phyloP scores from a whole-genome alignment of 2,329 filamentous ascomycete species.

The Phaeosphaeria sp. region DNA sequence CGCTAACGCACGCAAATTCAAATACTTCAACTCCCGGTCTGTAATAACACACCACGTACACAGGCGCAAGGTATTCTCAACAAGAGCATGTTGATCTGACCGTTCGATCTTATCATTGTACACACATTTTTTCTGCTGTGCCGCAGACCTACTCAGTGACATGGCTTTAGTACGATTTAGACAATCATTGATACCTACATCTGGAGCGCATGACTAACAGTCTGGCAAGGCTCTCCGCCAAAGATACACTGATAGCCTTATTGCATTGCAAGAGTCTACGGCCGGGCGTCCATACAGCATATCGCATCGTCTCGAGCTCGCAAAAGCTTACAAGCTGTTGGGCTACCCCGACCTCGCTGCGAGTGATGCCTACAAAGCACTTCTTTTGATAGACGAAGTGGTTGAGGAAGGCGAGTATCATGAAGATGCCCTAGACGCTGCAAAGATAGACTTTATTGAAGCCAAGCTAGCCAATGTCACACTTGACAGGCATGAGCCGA shows the following conservation, averaged over 20 bases:
- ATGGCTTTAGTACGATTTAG: background rate
- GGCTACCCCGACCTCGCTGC: slow-evolving; percentile 89
- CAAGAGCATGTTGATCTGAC: background rate
- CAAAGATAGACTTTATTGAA: slow-evolving; percentile 46
- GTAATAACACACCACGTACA: background rate
- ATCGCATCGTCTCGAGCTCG: slow-evolving; percentile 63
- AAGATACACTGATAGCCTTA: slow-evolving; percentile 24
- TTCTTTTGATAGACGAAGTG: slow-evolving; percentile 85
- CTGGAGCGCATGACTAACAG: background rate
- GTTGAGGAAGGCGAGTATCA: slow-evolving; percentile 82
- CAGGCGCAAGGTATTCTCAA: background rate
- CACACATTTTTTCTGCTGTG: background rate
- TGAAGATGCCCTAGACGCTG: slow-evolving; percentile 65
- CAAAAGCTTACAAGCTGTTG: slow-evolving; percentile 72
- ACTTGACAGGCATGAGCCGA: background rate
- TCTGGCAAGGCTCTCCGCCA: slow-evolving; percentile 6
- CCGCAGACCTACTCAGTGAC: background rate
- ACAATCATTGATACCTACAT: background rate
- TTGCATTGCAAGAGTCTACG: slow-evolving; percentile 32
- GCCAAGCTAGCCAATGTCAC: slow-evolving; percentile 14
- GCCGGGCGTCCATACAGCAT: slow-evolving; percentile 47
- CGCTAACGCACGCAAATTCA: background rate
- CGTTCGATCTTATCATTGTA: background rate
- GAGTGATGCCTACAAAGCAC: slow-evolving; percentile 86
- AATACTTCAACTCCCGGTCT: background rate